phyloP scores from a whole-genome alignment of 768 basidiomycete genomes.

The Roridomyces roridus region DNA sequence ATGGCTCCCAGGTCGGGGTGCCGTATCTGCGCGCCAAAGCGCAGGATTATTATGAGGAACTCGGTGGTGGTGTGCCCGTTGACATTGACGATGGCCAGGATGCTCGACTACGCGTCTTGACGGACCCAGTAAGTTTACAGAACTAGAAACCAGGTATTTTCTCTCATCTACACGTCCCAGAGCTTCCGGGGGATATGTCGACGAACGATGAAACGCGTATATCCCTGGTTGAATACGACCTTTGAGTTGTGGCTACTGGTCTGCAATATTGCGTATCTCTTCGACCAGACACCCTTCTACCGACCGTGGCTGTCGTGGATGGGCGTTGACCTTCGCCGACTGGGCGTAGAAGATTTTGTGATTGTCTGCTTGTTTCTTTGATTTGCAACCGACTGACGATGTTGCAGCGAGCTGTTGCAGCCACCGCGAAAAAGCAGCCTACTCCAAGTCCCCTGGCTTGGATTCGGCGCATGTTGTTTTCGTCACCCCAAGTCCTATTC shows the following conservation, averaged over 20 bases:
- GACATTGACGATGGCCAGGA: conserved; percentile 64
- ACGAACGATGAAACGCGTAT: conserved; percentile 70
- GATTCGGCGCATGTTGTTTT: conserved; percentile 53
- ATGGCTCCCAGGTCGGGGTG: conserved; percentile 68
- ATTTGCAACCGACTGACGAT: conserved; percentile 9
- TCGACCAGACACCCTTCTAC: conserved; percentile 85
- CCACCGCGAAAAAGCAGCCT: conserved; percentile 37
- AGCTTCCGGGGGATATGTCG: conserved; percentile 59
- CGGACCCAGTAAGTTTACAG: conserved; percentile 55
- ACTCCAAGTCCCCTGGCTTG: conserved; percentile 40
- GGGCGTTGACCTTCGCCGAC: conserved; percentile 80
- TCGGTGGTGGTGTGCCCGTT: conserved; percentile 82
- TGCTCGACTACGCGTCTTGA: conserved; percentile 50
- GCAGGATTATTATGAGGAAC: conserved; percentile 87
- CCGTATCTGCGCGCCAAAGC: conserved; percentile 91
- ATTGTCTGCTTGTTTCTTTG: conserved; percentile 33
- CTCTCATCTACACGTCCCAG: conserved; percentile 38
- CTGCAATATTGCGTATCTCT: conserved; percentile 90
- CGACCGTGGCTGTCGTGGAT: conserved; percentile 92
- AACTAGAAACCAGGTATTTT: background rate
- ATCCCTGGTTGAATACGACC: conserved; percentile 81
- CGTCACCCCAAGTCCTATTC: conserved; percentile 67
- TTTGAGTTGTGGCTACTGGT: conserved; percentile 85
- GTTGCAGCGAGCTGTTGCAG: conserved; percentile 46
- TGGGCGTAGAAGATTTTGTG: conserved; percentile 82